Conservation (phyloP, 345 rosid genomes). For the Toxicodendron radicans region DNA sequence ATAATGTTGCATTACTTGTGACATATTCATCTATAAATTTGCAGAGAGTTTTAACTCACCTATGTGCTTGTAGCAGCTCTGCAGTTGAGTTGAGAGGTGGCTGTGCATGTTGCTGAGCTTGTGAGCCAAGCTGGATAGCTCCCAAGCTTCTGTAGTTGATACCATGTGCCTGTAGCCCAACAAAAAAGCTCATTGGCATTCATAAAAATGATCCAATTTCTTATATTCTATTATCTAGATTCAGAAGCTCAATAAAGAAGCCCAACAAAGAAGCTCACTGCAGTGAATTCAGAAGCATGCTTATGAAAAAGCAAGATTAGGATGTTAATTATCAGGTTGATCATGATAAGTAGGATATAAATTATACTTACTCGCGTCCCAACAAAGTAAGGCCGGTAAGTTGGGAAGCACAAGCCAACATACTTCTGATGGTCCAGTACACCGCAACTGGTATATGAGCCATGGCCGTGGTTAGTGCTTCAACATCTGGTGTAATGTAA, state of each 20-base stretch:
- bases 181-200: not conserved
- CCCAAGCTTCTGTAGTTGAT: conserved; percentile 69
- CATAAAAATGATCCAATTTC: not conserved
- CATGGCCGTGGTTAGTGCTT: conserved; percentile 38
- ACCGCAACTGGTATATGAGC: conserved; percentile 67
- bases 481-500: conserved; percentile 46
- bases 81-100: conserved; percentile 36
- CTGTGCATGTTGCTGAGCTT: conserved; percentile 51
- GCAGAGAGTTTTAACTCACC: conserved; percentile 32
- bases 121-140: conserved; percentile 60
- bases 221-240: not conserved
- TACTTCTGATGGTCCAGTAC: conserved; percentile 77
- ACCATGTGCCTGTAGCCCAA: conserved; percentile 41
- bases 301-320: not conserved
- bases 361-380: conserved; percentile 54
- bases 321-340: not conserved
- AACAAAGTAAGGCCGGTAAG: conserved; percentile 53
- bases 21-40: not conserved
- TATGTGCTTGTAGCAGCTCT: conserved; percentile 33
- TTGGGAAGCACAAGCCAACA: conserved; percentile 63
- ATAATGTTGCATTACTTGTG: not conserved
- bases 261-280: too few species aligned
- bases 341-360: not conserved
- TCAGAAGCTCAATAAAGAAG: not conserved
- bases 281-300: too few species aligned